Base-by-base conservation (phyloP, 2,329 filamentous ascomycete genomes). In the Fusarium hostae region DNA sequence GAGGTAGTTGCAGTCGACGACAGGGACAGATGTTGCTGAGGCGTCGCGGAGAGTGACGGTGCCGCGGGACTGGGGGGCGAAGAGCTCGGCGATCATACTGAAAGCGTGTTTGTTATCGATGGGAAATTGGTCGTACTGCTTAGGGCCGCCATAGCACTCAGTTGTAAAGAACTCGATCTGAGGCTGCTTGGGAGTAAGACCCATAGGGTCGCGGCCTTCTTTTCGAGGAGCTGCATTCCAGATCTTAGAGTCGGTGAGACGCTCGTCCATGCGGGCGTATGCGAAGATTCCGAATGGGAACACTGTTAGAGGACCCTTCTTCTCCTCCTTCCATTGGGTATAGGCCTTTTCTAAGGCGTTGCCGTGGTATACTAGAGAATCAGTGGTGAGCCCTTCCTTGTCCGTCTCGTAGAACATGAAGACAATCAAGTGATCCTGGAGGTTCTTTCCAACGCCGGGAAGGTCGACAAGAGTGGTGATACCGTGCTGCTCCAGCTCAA, bases 241-340 rank as follows among this genome's bases (percentile, higher is more conserved):
- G 10, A 88, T 72, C 6, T 84, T 81, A 2, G 86, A 85, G 70
- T 88, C 82, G 48, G 83, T 80, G 2, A 91, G 83, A 10, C 89
- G 86, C 12, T 89, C 84, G 64, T 90, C 88, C 1, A 91, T 81
- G n/a, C 89, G 85, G 9, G 89, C 86, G 71, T 85, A 92, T 15
- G 85, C 88, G 57, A 91, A 90, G 15, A 84, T 83, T 43, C 89
- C 89, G 57, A 91, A 91, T 13, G 89, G 89, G 72, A 91, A 90
- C 0, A 84, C 86, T 2, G 89, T 87, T 2, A 91, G 80, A 37
- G 88, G 82, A 2, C 90, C 89, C 4, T 83, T 82, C 73, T 89
- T 89, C 55, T 87, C 84, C 34, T 88, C 84, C 76, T 88, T 85
- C 85, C 87, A 91, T 51, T 87, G 82, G 16, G 82, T 78, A 72